A percentile compares a stretch with the other conserved stretches of the same genome.
These are phyloP conservation scores for Suhomyces xylopsoci DNA, from an alignment of 805 yeast species.

Conservation along the genomic window DNA sequence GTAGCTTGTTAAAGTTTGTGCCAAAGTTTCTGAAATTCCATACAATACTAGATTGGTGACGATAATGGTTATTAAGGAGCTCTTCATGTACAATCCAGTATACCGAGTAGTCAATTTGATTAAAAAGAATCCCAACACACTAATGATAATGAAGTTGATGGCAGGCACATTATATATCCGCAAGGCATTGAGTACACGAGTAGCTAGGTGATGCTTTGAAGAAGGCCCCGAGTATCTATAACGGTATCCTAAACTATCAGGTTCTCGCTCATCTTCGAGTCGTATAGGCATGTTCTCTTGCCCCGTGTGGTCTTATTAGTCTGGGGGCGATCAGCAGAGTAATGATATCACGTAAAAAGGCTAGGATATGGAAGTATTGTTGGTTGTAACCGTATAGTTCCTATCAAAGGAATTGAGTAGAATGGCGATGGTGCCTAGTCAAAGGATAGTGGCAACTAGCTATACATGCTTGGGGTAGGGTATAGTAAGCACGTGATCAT, in stretches of 20 bases:
- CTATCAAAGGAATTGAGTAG: not conserved
- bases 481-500: not conserved
- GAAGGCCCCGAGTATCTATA: not conserved
- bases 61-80: conserved; percentile 73
- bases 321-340: not conserved
- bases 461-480: not conserved
- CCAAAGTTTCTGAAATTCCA: conserved; percentile 89
- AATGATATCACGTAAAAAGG: not conserved
- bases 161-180: conserved; percentile 51
- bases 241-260: conserved; percentile 10
- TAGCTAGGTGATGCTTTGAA: not conserved
- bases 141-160: conserved; percentile 52
- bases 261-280: conserved; percentile 13
- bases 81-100: conserved; percentile 56
- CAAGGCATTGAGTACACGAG: conserved; percentile 25
- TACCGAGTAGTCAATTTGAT: conserved; percentile 55
- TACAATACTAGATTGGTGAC: conserved; percentile 76
- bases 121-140: conserved; percentile 47
- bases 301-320: not conserved
- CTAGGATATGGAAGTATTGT: not conserved
- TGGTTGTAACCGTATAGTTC: not conserved
- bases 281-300: conserved; percentile 20
- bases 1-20: conserved; percentile 60
- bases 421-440: not conserved
- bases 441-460: not conserved